Conservation (phyloP, 2,329 filamentous ascomycete genomes). For the Fusarium paranaense region DNA sequence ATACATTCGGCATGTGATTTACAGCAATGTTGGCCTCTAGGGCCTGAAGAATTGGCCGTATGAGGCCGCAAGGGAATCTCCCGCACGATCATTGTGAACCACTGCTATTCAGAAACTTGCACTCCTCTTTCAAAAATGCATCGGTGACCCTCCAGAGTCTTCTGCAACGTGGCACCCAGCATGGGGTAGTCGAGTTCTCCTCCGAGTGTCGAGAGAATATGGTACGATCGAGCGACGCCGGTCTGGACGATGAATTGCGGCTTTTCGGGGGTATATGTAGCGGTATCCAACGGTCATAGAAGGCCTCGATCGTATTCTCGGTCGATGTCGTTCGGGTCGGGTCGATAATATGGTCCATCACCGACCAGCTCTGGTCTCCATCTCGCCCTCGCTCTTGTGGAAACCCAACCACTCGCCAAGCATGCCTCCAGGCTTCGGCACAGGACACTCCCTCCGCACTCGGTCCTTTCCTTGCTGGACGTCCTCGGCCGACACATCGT, state of each 20-base stretch:
- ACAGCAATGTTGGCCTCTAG: conserved; percentile 21
- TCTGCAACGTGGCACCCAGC: neutral
- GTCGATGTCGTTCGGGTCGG: neutral
- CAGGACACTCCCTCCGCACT: conserved; percentile 81
- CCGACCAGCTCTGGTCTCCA: conserved; percentile 35
- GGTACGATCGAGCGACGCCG: neutral
- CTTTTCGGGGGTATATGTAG: neutral
- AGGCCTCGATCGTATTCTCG: neutral
- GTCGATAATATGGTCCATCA: conserved; percentile 35
- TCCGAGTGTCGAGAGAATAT: neutral
- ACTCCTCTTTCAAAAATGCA: neutral
- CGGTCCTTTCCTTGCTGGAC: conserved; percentile 52
- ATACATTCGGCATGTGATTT: neutral
- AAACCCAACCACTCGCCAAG: conserved; percentile 83
- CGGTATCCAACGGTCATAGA: neutral
- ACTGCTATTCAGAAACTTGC: neutral
- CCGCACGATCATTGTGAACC: neutral
- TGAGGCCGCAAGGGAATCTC: neutral
- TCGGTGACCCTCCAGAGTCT: neutral
- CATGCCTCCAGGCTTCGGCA: conserved; percentile 88
- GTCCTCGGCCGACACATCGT: conserved; percentile 53
- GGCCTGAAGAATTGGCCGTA: conserved; percentile 4
- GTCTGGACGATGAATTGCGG: neutral
- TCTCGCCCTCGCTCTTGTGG: conserved; percentile 52
- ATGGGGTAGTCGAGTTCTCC: neutral